Conservation (phyloP, 768 basidiomycete species). For the Russula brevipes region DNA sequence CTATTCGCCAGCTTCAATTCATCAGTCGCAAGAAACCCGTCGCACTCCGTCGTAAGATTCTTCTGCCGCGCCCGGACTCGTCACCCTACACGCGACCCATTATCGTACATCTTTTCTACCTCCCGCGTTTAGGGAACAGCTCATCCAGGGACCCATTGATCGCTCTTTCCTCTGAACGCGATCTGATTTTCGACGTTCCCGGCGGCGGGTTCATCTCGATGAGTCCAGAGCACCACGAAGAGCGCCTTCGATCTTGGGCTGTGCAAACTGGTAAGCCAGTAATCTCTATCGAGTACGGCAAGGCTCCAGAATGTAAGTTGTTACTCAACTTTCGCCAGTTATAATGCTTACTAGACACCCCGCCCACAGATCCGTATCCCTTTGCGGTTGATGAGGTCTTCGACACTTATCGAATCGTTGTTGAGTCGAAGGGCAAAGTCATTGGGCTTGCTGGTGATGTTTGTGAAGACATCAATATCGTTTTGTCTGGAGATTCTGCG, state of each 20-base stretch:
- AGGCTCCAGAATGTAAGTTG: constrained; percentile 86
- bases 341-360: background rate
- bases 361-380: constrained; percentile 80
- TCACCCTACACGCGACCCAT: constrained; percentile 81
- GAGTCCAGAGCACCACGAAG: constrained; percentile 95
- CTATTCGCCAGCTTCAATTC: constrained; percentile 54
- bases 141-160: constrained; percentile 42
- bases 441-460: constrained; percentile 91
- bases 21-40: constrained; percentile 57
- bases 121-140: constrained; percentile 59
- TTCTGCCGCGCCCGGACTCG: constrained; percentile 73
- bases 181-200: constrained; percentile 88
- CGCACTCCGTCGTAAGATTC: constrained; percentile 63
- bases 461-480: constrained; percentile 68
- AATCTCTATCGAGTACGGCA: constrained; percentile 88
- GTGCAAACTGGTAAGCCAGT: constrained; percentile 70
- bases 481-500: constrained; percentile 96
- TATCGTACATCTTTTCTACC: constrained; percentile 77
- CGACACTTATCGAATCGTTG: constrained; percentile 78
- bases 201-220: constrained; percentile 97
- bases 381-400: constrained; percentile 95
- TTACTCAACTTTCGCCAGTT: background rate
- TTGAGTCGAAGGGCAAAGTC: constrained; percentile 69
- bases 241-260: constrained; percentile 85
- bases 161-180: constrained; percentile 31